phyloP scores from a whole-genome alignment of 1,284 basidiomycete genomes.

The Heterobasidion parviporum region DNA sequence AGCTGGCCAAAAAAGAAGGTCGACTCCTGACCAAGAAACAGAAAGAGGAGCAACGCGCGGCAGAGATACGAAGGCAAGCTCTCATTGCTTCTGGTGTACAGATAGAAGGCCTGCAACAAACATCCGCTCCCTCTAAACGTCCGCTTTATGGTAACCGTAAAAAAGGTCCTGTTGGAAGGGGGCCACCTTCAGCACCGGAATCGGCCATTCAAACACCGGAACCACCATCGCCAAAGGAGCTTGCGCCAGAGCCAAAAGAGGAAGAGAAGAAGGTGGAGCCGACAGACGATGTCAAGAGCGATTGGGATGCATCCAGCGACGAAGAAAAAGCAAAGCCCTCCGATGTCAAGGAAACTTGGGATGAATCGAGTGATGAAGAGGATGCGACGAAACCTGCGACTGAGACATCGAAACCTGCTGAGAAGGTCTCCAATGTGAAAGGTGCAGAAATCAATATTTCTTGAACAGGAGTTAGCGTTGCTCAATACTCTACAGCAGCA shows the following conservation, averaged over 20 bases:
- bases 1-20: conserved; percentile 85
- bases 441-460: neutral
- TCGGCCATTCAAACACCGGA: conserved; percentile 25
- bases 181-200: conserved; percentile 38
- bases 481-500: conserved; percentile 16
- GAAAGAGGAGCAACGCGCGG: conserved; percentile 88
- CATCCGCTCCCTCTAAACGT: conserved; percentile 46
- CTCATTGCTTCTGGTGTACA: conserved; percentile 85
- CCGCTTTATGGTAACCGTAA: conserved; percentile 81
- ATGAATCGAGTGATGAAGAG: conserved; percentile 69
- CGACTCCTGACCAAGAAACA: conserved; percentile 91
- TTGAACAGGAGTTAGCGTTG: neutral
- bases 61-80: conserved; percentile 88
- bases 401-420: conserved; percentile 6
- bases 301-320: conserved; percentile 79
- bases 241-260: conserved; percentile 14
- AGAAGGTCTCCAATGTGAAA: conserved; percentile 22
- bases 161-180: conserved; percentile 26
- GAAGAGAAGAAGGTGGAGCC: conserved; percentile 13
- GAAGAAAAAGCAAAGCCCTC: conserved; percentile 21
- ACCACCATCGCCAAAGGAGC: conserved; percentile 20
- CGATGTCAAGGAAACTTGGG: conserved; percentile 78
- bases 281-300: conserved; percentile 53
- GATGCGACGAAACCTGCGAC: conserved; percentile 14
- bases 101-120: conserved; percentile 78